Percentiles rank a stretch among this genome's conserved stretches.
These are phyloP conservation scores for Wickerhamiella infanticola DNA, from an alignment of 1,139 yeast genomes.

Conservation along the genomic window DNA sequence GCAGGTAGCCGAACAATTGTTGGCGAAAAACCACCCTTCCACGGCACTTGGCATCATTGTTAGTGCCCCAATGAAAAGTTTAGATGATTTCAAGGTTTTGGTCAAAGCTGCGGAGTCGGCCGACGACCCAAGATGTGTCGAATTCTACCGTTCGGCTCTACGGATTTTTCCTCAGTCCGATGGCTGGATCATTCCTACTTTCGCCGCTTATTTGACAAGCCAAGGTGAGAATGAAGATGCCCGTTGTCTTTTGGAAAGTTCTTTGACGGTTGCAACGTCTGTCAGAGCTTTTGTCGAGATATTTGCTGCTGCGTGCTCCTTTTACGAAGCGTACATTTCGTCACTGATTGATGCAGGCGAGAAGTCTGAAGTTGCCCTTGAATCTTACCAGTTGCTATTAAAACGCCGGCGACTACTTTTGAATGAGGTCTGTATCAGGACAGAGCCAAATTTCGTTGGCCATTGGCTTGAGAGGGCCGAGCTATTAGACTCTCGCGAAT, in stretches of 20 bases:
- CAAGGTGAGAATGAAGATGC: not conserved
- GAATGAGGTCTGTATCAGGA: conserved; percentile 6
- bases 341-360: not conserved
- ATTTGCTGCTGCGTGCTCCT: conserved; percentile 2
- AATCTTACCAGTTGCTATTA: conserved; percentile 4
- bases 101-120: not conserved
- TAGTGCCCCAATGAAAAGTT: not conserved
- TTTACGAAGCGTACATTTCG: conserved; percentile 4
- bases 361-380: not conserved
- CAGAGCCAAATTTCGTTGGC: conserved; percentile 6
- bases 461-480: conserved; percentile 11
- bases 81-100: not conserved
- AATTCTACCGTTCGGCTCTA: not conserved
- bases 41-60: not conserved
- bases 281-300: conserved; percentile 4
- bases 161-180: not conserved
- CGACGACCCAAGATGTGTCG: not conserved
- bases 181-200: conserved; percentile 1
- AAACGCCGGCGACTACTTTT: conserved; percentile 5
- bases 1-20: not conserved
- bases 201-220: not conserved
- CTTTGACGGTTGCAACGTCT: conserved; percentile 2
- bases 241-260: conserved; percentile 1
- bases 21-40: not conserved
- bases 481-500: conserved; percentile 5